phyloP scores from a whole-genome alignment of 2,329 filamentous ascomycete species.

The Aspergillus sp. region DNA sequence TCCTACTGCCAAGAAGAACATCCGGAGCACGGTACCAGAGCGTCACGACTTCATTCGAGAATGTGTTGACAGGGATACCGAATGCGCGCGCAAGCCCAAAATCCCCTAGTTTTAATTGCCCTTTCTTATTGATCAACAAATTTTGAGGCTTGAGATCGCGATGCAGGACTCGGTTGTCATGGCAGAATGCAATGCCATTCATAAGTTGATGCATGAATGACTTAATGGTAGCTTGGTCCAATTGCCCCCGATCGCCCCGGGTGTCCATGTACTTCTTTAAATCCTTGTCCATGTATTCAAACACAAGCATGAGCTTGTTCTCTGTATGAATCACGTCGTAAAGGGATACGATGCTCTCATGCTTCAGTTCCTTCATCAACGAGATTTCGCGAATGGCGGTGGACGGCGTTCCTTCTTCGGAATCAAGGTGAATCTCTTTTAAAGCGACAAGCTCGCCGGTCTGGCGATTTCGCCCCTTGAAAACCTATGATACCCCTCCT shows the following conservation, averaged over 20 bases:
- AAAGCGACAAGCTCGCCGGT: slow-evolving; percentile 94
- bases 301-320: slow-evolving; percentile 99
- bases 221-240: slow-evolving; percentile 90
- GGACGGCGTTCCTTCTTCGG: slow-evolving; percentile 94
- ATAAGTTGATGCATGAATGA: slow-evolving; percentile 99
- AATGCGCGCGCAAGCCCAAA: slow-evolving; percentile 94
- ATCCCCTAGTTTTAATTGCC: slow-evolving; percentile 87
- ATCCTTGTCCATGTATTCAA: slow-evolving; percentile 98
- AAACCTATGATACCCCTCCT: slow-evolving; percentile 63
- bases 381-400: slow-evolving; percentile 98
- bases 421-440: slow-evolving; percentile 98
- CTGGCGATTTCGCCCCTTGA: slow-evolving; percentile 96
- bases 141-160: slow-evolving; percentile 96
- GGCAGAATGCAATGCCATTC: slow-evolving; percentile 94
- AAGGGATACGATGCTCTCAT: slow-evolving; percentile 95
- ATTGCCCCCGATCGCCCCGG: slow-evolving; percentile 80
- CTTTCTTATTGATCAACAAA: slow-evolving; percentile 88
- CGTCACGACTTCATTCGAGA: slow-evolving; percentile 96
- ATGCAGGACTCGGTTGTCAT: slow-evolving; percentile 94
- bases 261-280: slow-evolving; percentile 99
- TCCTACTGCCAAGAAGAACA: slow-evolving; percentile 87
- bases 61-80: slow-evolving; percentile 96
- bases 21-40: slow-evolving; percentile 97
- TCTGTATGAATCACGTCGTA: slow-evolving; percentile 99
- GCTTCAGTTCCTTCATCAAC: slow-evolving; percentile 98